Conservation (phyloP, 805 yeast genomes). For the Saccharomycopsis sp. region DNA sequence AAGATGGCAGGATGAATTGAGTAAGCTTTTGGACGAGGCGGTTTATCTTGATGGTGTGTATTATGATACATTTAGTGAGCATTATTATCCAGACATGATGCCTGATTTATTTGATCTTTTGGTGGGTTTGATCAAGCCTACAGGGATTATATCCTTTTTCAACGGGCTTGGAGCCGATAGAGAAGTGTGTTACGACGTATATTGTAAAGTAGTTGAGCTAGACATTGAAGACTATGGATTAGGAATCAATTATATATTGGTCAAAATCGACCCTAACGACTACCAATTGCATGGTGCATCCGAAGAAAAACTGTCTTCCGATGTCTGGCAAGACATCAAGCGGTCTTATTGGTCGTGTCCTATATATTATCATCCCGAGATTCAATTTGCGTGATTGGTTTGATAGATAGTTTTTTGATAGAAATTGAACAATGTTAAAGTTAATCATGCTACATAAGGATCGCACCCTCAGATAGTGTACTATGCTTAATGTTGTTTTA, state of each 20-base stretch:
- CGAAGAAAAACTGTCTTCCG: conserved; percentile 31
- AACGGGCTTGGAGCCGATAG: conserved; percentile 86
- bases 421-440: no score
- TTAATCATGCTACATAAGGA: background rate
- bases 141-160: conserved; percentile 84
- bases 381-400: conserved; percentile 34
- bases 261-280: conserved; percentile 30
- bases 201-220: conserved; percentile 70
- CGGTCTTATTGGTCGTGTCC: conserved; percentile 67
- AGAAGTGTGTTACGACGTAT: conserved; percentile 72
- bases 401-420: background rate
- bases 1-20: conserved; percentile 85
- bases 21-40: conserved; percentile 47
- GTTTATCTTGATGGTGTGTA: conserved; percentile 86
- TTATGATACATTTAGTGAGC: conserved; percentile 91
- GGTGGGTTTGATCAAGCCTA: conserved; percentile 76
- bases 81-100: conserved; percentile 73
- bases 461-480: no score
- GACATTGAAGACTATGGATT: conserved; percentile 80
- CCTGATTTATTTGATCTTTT: conserved; percentile 67
- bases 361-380: conserved; percentile 60
- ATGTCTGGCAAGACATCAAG: conserved; percentile 57
- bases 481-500: no score
- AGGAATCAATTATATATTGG: conserved; percentile 45
- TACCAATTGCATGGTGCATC: conserved; percentile 35